These are phyloP conservation scores for Stachybotrys chlorohalonatus DNA, from an alignment of 2,329 filamentous ascomycete genomes.

Conservation along the genomic window DNA sequence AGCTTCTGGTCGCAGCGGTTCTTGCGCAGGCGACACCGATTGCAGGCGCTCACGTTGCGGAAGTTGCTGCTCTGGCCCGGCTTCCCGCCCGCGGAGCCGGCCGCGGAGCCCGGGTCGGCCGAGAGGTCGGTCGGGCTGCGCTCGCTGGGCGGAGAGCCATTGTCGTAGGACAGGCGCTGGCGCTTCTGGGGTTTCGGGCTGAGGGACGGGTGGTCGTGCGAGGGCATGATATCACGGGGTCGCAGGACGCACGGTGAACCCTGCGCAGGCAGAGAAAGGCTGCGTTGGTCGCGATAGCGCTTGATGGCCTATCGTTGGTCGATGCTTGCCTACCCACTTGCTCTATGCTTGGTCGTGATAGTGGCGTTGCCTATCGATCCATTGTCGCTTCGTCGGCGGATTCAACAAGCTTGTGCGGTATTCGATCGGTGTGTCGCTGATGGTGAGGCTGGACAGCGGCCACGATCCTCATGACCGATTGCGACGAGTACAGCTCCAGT, in stretches of 20 bases:
- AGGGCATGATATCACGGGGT: slow-evolving; percentile 18
- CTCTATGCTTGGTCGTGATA: not conserved
- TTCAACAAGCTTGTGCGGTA: not conserved
- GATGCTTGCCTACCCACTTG: not conserved
- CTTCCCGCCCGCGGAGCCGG: slow-evolving; percentile 27
- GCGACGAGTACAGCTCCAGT: not conserved
- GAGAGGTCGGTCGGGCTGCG: slow-evolving; percentile 20
- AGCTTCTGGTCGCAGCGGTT: slow-evolving; percentile 92
- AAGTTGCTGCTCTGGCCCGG: slow-evolving; percentile 57
- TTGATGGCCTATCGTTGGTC: not conserved
- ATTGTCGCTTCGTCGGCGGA: not conserved
- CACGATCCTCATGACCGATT: not conserved
- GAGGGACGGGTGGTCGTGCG: slow-evolving; percentile 43
- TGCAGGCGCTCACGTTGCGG: slow-evolving; percentile 88
- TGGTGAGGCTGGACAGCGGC: not conserved
- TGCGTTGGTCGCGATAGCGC: not conserved
- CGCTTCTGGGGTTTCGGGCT: slow-evolving; percentile 47
- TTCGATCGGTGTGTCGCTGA: not conserved
- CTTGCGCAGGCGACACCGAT: slow-evolving; percentile 84
- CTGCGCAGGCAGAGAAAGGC: not conserved
- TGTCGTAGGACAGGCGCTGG: slow-evolving; percentile 43
- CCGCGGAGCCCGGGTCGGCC: slow-evolving; percentile 14
- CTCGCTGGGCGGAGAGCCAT: slow-evolving; percentile 29
- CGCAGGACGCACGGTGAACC: slow-evolving; percentile 11
- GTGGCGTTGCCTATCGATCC: not conserved